Conservation (phyloP, 73 alveolate genomes). For the Paraurostyla sp. region DNA sequence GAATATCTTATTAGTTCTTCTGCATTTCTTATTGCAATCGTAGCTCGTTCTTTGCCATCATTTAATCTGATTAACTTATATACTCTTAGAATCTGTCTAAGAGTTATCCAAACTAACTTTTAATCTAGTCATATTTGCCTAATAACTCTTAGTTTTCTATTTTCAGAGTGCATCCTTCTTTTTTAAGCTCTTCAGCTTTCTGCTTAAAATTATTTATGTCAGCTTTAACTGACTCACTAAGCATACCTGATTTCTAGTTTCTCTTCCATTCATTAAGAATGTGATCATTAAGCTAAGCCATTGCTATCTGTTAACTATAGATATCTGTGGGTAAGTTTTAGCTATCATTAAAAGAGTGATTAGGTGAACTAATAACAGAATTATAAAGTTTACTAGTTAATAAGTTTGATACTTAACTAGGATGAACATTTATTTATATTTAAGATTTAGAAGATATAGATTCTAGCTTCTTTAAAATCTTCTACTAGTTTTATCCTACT, state of each 20-base stretch:
- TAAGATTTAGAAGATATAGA: neutral
- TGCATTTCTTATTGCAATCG: too few relatives aligned
- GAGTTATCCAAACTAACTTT: neutral
- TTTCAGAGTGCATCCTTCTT: constrained; percentile 2
- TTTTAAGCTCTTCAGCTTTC: neutral
- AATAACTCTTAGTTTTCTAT: neutral
- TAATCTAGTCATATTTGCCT: neutral
- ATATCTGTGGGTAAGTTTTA: neutral
- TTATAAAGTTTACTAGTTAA: neutral
- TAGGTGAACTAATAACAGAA: neutral
- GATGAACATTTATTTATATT: neutral
- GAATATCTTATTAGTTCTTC: neutral
- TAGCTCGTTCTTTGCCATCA: neutral
- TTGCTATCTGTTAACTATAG: constrained; percentile 1
- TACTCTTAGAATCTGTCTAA: constrained; percentile 11
- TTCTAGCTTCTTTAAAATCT: neutral
- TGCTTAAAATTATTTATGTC: neutral
- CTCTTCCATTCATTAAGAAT: constrained; percentile 33
- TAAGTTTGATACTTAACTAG: neutral
- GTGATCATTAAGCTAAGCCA: constrained; percentile 31
- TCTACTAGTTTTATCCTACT: neutral
- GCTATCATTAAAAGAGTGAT: neutral
- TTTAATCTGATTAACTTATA: neutral
- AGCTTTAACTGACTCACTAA: neutral
- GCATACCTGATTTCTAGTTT: neutral